These are phyloP conservation scores for Ramaria rubella DNA, from an alignment of 768 basidiomycete genomes.

Conservation along the genomic window DNA sequence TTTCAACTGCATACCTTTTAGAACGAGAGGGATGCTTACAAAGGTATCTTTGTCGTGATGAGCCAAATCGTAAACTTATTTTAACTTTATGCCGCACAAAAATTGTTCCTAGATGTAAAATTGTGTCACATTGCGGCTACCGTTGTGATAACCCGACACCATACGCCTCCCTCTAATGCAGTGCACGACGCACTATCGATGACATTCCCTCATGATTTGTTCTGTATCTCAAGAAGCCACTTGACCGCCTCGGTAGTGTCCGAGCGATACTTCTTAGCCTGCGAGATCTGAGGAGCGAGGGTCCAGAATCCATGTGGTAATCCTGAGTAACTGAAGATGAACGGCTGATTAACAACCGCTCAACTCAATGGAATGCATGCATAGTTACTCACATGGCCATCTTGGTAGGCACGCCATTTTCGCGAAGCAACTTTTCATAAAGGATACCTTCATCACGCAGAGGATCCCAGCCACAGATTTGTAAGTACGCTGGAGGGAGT, in stretches of 20 bases:
- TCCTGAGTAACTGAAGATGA: conserved; percentile 1
- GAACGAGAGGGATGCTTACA: no score
- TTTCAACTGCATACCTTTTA: no score
- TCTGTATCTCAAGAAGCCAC: conserved; percentile 2
- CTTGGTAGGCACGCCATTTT: conserved; percentile 19
- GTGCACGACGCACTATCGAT: no score
- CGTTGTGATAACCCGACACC: no score
- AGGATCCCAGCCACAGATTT: conserved; percentile 20
- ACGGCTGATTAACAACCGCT: background rate
- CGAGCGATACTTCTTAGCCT: background rate
- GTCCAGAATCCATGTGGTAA: background rate
- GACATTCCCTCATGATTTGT: no score
- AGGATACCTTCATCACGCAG: conserved; percentile 25
- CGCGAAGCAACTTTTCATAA: conserved; percentile 20
- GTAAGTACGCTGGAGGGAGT: conserved; percentile 21
- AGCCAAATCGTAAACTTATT: no score
- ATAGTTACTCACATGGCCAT: conserved; percentile 8
- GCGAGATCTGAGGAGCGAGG: background rate
- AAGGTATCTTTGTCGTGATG: no score
- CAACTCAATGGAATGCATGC: background rate
- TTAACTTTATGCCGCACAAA: no score
- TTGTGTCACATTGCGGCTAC: no score
- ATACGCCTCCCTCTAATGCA: no score
- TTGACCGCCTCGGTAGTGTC: background rate
- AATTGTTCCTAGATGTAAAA: no score